These are phyloP conservation scores for Boechera stricta DNA, from an alignment of 345 rosid genomes.

Conservation along the genomic window DNA sequence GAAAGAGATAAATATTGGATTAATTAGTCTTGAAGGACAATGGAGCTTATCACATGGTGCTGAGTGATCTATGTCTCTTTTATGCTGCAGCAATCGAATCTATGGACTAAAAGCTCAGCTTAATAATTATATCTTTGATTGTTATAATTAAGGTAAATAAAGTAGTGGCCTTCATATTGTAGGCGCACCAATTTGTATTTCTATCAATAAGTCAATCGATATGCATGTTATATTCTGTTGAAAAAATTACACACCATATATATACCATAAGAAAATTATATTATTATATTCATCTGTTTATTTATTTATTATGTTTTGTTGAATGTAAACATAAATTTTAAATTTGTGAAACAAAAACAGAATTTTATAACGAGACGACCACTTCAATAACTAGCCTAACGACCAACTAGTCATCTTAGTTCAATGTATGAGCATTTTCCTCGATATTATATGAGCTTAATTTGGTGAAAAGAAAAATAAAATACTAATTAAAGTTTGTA, in stretches of 20 bases:
- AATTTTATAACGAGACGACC: not conserved
- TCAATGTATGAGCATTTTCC: conserved; percentile 37
- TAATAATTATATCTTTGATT: conserved; percentile 17
- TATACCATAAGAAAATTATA: not conserved
- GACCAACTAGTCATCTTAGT: conserved; percentile 4
- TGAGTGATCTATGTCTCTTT: conserved; percentile 38
- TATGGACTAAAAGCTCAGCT: conserved; percentile 25
- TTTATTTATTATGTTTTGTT: not conserved
- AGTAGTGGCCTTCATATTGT: conserved; percentile 11
- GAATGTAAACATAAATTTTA: not conserved
- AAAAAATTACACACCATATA: not conserved
- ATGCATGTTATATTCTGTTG: conserved; percentile 7
- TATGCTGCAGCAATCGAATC: conserved; percentile 39
- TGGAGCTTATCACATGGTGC: conserved; percentile 39
- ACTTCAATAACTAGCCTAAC: conserved; percentile 1
- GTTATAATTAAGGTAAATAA: not conserved
- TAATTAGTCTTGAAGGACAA: conserved; percentile 21
- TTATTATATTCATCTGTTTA: too few relatives aligned
- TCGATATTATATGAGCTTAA: conserved; percentile 24
- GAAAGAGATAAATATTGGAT: not conserved
- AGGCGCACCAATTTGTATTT: conserved; percentile 1
- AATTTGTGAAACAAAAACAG: not conserved
- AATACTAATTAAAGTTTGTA: conserved; percentile 18
- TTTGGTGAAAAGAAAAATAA: not conserved
- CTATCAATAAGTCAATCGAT: conserved; percentile 10